Conservation (phyloP, 768 basidiomycete genomes). For the Mycena vulgaris region DNA sequence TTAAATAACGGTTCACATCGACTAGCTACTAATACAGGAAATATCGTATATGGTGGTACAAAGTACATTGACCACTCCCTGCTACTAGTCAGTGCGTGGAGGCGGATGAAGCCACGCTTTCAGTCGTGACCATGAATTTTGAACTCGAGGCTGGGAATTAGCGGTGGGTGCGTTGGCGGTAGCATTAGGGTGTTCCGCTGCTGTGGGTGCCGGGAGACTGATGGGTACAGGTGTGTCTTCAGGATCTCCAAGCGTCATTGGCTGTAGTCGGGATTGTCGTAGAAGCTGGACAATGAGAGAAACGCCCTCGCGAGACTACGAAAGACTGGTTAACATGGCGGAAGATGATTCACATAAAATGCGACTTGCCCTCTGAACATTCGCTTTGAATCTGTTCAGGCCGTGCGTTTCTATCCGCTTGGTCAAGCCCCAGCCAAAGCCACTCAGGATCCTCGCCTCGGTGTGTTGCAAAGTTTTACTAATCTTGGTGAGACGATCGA, state of each 20-base stretch:
- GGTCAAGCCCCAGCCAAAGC: slow-evolving; percentile 92
- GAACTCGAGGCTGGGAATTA: slow-evolving; percentile 14
- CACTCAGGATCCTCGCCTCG: slow-evolving; percentile 89
- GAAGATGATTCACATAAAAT: neutral
- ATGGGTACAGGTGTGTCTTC: slow-evolving; percentile 38
- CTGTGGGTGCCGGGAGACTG: slow-evolving; percentile 26
- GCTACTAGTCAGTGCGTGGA: slow-evolving; percentile 22
- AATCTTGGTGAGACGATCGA: slow-evolving; percentile 13
- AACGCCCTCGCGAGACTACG: slow-evolving; percentile 89
- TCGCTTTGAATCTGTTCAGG: slow-evolving; percentile 86
- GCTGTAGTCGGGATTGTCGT: slow-evolving; percentile 81
- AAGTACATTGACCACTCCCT: slow-evolving; percentile 2
- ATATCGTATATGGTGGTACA: slow-evolving; percentile 23
- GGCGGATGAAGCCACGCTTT: slow-evolving; percentile 34
- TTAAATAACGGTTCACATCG: slow-evolving; percentile 28
- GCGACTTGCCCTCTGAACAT: slow-evolving; percentile 80
- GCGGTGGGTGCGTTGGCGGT: slow-evolving; percentile 1
- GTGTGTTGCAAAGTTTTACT: slow-evolving; percentile 90
- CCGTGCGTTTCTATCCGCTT: slow-evolving; percentile 91
- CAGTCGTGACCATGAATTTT: slow-evolving; percentile 38
- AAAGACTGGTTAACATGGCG: slow-evolving; percentile 20
- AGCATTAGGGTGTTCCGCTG: slow-evolving; percentile 5
- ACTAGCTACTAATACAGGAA: slow-evolving; percentile 37
- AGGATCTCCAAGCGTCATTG: slow-evolving; percentile 64
- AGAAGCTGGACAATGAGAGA: slow-evolving; percentile 84